These are phyloP conservation scores for Albophoma yamanashiensis DNA, from an alignment of 2,329 filamentous ascomycete species.

Conservation along the genomic window DNA sequence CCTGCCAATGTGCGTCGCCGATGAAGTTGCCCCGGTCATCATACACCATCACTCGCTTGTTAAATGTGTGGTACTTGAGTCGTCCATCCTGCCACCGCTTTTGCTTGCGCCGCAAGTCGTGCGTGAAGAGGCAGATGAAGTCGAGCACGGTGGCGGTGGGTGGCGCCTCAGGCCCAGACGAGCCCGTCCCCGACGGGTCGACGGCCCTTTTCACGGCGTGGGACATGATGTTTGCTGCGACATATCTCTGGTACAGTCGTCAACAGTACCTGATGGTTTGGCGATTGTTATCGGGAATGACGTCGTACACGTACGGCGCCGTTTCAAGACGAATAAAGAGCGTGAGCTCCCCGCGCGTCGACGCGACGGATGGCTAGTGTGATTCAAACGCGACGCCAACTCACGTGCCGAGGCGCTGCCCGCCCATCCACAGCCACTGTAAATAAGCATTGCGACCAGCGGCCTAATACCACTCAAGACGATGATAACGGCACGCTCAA, in stretches of 20 bases:
- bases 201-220: slow-evolving; percentile 6
- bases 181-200: not conserved
- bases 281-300: not conserved
- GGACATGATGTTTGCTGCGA: slow-evolving; percentile 8
- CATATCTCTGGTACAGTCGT: not conserved
- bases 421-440: not conserved
- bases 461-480: too few relatives aligned
- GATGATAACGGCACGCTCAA: too few relatives aligned
- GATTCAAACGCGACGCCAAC: slow-evolving; percentile 8
- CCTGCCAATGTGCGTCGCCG: slow-evolving; percentile 74
- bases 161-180: not conserved
- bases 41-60: slow-evolving; percentile 83
- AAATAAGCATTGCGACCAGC: too few relatives aligned
- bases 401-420: slow-evolving; percentile 6
- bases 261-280: not conserved
- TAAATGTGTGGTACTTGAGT: slow-evolving; percentile 82
- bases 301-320: not conserved
- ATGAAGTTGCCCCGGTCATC: slow-evolving; percentile 72
- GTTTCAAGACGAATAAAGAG: too few relatives aligned
- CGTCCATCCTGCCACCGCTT: slow-evolving; percentile 92
- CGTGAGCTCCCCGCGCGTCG: not conserved
- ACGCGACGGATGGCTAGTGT: not conserved
- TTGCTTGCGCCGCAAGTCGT: slow-evolving; percentile 74
- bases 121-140: slow-evolving; percentile 77
- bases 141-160: slow-evolving; percentile 64